These are phyloP conservation scores for Hevea brasiliensis DNA, from an alignment of 345 rosid genomes.

Conservation along the genomic window DNA sequence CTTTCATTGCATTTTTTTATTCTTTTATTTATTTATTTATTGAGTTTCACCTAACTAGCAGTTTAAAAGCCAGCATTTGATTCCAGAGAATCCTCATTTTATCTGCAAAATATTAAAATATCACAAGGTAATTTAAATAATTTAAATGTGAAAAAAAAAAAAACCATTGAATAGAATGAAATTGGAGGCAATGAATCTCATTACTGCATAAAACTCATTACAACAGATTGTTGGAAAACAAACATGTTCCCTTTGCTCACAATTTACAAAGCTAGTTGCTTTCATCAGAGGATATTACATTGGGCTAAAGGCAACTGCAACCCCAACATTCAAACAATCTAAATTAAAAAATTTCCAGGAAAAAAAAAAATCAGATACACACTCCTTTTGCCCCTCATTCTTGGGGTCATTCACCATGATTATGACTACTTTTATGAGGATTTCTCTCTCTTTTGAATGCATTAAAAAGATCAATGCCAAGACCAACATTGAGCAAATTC, in stretches of 20 bases:
- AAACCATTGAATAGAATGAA: too few relatives aligned
- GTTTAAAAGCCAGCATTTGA: too few relatives aligned
- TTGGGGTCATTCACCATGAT: slow-evolving; percentile 22
- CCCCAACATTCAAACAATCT: neutral
- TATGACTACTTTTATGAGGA: slow-evolving; percentile 19
- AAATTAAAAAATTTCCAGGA: neutral
- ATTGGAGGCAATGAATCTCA: too few relatives aligned
- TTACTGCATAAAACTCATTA: neutral
- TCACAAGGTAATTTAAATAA: too few relatives aligned
- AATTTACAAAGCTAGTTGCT: slow-evolving; percentile 2
- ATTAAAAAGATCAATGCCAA: slow-evolving; percentile 71
- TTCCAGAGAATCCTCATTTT: too few relatives aligned
- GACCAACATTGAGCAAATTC: slow-evolving; percentile 69
- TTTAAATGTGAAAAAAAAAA: too few relatives aligned
- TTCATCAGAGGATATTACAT: neutral
- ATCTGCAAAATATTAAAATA: too few relatives aligned
- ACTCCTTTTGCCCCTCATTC: neutral
- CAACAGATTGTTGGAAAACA: neutral
- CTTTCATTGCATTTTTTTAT: slow-evolving; percentile 17
- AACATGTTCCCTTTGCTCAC: neutral
- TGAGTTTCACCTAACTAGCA: too few relatives aligned
- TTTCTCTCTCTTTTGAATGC: slow-evolving; percentile 69
- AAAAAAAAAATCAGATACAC: neutral
- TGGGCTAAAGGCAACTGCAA: neutral
- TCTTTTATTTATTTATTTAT: too few relatives aligned